Base-by-base conservation (phyloP, 352 stramenopile genomes). In the Phytophthora ohioensis region DNA sequence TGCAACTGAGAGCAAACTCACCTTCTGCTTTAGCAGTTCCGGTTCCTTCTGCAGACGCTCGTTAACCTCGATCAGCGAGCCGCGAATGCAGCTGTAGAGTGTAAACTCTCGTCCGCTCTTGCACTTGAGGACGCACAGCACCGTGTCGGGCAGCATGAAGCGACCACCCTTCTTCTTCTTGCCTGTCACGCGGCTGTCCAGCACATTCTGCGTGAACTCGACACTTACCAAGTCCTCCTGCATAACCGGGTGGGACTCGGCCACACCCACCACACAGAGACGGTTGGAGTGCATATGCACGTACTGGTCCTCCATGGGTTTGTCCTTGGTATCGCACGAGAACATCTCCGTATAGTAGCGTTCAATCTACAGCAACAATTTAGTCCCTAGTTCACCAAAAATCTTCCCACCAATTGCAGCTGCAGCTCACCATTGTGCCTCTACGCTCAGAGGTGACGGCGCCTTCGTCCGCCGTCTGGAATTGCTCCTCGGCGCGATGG, bases 221-320 rank as follows among this genome's bases (percentile, higher is more conserved):
- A 96, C 67, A 42, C 58, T 72, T 51, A 73, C 77, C 9, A 96
- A 70, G 45, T 84, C 65, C 57, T 91, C 81, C 53, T 76, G 62
- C 82, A 94, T 87, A n/a, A 91, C 64, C 4, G 78, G 76, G 52
- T 96, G 89, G 21, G 82, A 85, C 36, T 75, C 78, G 2, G 88
- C 87, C 43, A 92, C 79, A 47, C 89, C 89, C 9, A 91, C 84
- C 30, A 96, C 85, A 61, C 89, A 94, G n/a, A 95, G 77, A 5
- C 89, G 87, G 61, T 96, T 96, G 45, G 89, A 94, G 78, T 96
- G 89, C 89, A 96, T 96, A 76, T 96, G 87, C 59, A 96, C 86
- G 73, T 91, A 95, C 57, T 95, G 87, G 68, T 96, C 89, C 64
- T 96, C 84, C 60, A 70, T 59, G 8, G 70, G 55, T 55, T 87